Base-by-base conservation (phyloP, 2,329 filamentous ascomycete species). In the Fulvia fulva region DNA sequence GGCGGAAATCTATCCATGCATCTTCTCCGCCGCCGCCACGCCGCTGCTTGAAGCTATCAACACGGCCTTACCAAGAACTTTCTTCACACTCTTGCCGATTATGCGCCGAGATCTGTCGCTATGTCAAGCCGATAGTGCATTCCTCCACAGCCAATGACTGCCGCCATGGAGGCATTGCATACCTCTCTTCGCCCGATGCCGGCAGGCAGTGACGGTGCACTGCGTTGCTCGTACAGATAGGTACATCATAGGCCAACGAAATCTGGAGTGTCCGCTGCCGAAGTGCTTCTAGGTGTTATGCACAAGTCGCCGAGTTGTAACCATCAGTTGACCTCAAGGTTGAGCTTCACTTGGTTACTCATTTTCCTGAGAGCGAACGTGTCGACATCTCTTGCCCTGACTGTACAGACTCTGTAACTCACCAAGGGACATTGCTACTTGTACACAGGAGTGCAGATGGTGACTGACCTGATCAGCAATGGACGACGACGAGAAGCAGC, bases 401-500 rank as follows among this genome's bases (percentile, higher is more conserved):
- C 28, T 32, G 2, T 12, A 5, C 28, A 32, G 4, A 5, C 25
- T 46, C 41, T 23, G 30, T 34, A 14, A 34, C 11, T 34, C 3
- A 3, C 30, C 9, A 34, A 34, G 30, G 11, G 30, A 34, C 3
- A 34, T 34, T 34, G 30, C 26, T n/a, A 44, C 34, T 43, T 26
- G 6, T 12, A 37, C 3, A 23, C 16, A 11, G 37, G 9, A 2
- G 30, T 25, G n/a, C 30, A 50, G 14, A 47, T 50, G 53, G 21
- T 41, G 37, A n/a, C 49, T n/a, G 56, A 14, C 25, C 49, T 56
- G 52, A n/a, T 34, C 51, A 30, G 28, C 32, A n/a, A 46, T 57
- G 55, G 28, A 32, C 5, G 21, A 32, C 34, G 53, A 59, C 32
- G 59, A 59, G 53, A 52, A 57, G 26, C 62, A 54, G 26, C 56